phyloP scores from a whole-genome alignment of 805 yeast genomes.

The Metschnikowia anglica region DNA sequence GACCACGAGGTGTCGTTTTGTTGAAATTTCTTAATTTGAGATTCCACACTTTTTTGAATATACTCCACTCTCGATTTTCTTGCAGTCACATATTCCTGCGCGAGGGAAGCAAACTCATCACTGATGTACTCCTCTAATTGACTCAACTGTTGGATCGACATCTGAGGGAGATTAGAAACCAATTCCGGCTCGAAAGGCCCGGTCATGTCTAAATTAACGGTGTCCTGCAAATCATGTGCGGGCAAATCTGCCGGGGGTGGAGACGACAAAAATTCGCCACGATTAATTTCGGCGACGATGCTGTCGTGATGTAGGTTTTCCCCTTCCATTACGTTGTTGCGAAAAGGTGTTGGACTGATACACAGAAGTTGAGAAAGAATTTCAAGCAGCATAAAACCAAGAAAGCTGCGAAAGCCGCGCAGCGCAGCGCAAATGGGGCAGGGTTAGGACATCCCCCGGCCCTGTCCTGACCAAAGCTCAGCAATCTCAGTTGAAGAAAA shows the following conservation, averaged over 20 bases:
- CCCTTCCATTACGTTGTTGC: conserved; percentile 9
- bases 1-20: conserved; percentile 36
- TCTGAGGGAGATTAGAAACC: conserved; percentile 20
- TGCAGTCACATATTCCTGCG: conserved; percentile 28
- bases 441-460: neutral
- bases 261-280: conserved; percentile 3
- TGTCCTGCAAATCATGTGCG: conserved; percentile 4
- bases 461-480: neutral
- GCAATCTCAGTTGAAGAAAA: neutral
- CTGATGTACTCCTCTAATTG: conserved; percentile 22
- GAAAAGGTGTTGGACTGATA: conserved; percentile 2
- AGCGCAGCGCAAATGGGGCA: neutral
- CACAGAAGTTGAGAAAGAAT: conserved; percentile 5
- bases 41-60: conserved; percentile 25
- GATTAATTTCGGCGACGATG: neutral
- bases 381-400: neutral
- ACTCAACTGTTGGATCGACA: conserved; percentile 27
- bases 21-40: conserved; percentile 26
- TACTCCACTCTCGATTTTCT: conserved; percentile 30
- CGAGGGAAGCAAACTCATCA: conserved; percentile 26
- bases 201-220: neutral
- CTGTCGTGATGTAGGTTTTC: conserved; percentile 2
- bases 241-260: conserved; percentile 14
- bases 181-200: conserved; percentile 18
- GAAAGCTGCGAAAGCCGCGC: conserved; percentile 11